Base-by-base conservation (phyloP, 139 green algal genomes). In the Closterium sp. region DNA sequence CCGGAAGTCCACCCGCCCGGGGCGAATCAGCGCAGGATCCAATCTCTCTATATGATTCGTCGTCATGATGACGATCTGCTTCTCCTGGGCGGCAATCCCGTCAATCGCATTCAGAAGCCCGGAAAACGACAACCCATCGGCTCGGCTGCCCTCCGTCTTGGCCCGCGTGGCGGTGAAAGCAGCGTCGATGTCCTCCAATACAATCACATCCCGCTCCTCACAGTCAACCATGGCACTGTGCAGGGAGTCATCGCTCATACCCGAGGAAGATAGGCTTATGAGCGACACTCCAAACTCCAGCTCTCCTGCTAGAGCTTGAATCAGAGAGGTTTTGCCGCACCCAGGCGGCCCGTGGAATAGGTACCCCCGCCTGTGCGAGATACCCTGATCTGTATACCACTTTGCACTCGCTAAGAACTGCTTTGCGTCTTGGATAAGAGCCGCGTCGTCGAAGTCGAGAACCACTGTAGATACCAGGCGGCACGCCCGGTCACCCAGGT, bases 31-130 rank as follows among this genome's bases (percentile, higher is more conserved):
- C 4, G 95, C 95, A 2, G 55, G 34, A 35, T 84, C 91, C 25
- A 96, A 89, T 3, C 89, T 83, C 16, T 96, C 93, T 9, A 95
- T 88, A 86, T 96, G 94, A 85, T 96, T 96, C 30, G 94, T 96
- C 33, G 95, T 96, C 94, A 96, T 95, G 91, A 96, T 94, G 55
- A 96, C 86, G 34, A 96, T 91, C 5, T 94, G 91, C 2, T 95
- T 94, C 93, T 95, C 92, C 87, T 95, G 93, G 7, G 93, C 92
- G 2, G 91, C 91, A 16, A 96, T 93, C n/a, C 95, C 95, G 34
- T 96, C 95, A 30, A 96, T 95, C 12, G 94, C 93, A 84, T 96
- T 96, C 33, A 96, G 89, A 86, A 96, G 89, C 7, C 95, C 95
- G 33, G 90, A 94, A 90, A 96, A 96, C 1, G 95, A 95, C 25